Conservation (phyloP, 192 early-diverging fungal species). For the Fimicolochytrium jonesii region DNA sequence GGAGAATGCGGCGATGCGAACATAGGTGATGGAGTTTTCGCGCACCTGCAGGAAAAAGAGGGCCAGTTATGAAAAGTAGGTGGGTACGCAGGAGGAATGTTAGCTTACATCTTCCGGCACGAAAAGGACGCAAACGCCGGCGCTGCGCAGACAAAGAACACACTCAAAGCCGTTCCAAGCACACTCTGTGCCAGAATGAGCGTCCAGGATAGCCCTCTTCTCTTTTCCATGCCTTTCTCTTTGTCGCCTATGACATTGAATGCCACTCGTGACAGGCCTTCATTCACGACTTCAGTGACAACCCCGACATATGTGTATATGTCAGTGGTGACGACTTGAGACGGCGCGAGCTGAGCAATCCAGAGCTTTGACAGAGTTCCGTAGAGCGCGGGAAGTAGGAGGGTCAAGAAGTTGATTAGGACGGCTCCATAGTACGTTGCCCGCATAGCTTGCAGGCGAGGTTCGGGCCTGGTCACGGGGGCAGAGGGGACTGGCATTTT, state of each 20-base stretch:
- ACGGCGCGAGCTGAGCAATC: slow-evolving; percentile 26
- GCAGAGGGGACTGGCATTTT: not conserved
- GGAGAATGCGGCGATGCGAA: slow-evolving; percentile 27
- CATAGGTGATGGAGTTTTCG: slow-evolving; percentile 14
- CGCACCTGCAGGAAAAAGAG: not conserved
- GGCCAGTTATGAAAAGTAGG: not conserved
- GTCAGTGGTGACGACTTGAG: slow-evolving; percentile 24
- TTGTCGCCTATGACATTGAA: slow-evolving; percentile 23
- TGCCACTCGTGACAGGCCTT: slow-evolving; percentile 25
- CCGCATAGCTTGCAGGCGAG: slow-evolving; percentile 7
- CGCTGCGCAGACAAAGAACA: slow-evolving; percentile 9
- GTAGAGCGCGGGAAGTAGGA: slow-evolving; percentile 25
- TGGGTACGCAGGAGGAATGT: not conserved
- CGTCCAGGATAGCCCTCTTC: not conserved
- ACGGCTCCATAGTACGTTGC: slow-evolving; percentile 19
- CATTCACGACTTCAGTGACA: slow-evolving; percentile 29
- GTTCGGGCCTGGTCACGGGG: not conserved
- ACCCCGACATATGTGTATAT: slow-evolving; percentile 22
- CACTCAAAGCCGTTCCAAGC: slow-evolving; percentile 1
- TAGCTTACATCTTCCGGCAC: slow-evolving; percentile 14
- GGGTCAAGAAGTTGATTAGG: slow-evolving; percentile 18
- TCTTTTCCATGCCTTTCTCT: not conserved
- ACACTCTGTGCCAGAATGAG: slow-evolving; percentile 6
- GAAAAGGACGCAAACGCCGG: slow-evolving; percentile 22
- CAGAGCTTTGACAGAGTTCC: slow-evolving; percentile 28